Percentiles rank a stretch among this genome's conserved stretches.
Conservation (phyloP, 1,284 basidiomycete species). For the Rhodofomes roseus region DNA sequence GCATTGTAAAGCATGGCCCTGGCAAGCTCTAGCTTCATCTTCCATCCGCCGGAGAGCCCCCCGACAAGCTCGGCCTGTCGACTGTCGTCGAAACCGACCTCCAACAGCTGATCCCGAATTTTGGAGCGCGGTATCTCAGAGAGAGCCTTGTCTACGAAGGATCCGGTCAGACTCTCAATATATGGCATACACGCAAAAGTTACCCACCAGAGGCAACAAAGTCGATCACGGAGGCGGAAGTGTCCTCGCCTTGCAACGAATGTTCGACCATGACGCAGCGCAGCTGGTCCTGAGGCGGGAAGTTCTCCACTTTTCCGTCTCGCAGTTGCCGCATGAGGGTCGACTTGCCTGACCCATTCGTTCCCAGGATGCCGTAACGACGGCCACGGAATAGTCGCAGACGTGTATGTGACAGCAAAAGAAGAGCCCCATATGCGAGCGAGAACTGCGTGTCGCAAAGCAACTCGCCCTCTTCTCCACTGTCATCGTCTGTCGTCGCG, state of each 20-base stretch:
- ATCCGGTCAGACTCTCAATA: not conserved
- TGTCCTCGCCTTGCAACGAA: slow-evolving; percentile 91
- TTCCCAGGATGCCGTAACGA: slow-evolving; percentile 93
- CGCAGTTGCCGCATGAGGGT: slow-evolving; percentile 95
- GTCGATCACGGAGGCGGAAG: slow-evolving; percentile 77
- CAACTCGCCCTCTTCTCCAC: slow-evolving; percentile 79
- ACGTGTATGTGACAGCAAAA: slow-evolving; percentile 93
- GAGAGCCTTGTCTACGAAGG: slow-evolving; percentile 54
- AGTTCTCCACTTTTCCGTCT: slow-evolving; percentile 95
- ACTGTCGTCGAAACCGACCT: slow-evolving; percentile 90
- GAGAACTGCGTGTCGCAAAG: slow-evolving; percentile 95
- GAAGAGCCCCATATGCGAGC: slow-evolving; percentile 92
- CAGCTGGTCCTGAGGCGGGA: slow-evolving; percentile 86
- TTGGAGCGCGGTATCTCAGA: slow-evolving; percentile 56
- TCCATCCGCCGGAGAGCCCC: slow-evolving; percentile 97
- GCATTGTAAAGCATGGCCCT: slow-evolving; percentile 97
- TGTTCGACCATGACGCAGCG: slow-evolving; percentile 96
- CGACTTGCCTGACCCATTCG: slow-evolving; percentile 96
- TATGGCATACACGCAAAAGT: not conserved
- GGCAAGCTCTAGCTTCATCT: slow-evolving; percentile 95
- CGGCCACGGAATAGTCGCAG: slow-evolving; percentile 89
- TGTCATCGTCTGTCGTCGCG: slow-evolving; percentile 35
- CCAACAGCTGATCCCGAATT: slow-evolving; percentile 75
- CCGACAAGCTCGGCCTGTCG: slow-evolving; percentile 86
- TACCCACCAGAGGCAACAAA: slow-evolving; percentile 79